Evolutionary conservation across 2,329 filamentous ascomycete genomes (phyloP).

Genomic region (Ophidiomyces ophidiicola): DNA sequence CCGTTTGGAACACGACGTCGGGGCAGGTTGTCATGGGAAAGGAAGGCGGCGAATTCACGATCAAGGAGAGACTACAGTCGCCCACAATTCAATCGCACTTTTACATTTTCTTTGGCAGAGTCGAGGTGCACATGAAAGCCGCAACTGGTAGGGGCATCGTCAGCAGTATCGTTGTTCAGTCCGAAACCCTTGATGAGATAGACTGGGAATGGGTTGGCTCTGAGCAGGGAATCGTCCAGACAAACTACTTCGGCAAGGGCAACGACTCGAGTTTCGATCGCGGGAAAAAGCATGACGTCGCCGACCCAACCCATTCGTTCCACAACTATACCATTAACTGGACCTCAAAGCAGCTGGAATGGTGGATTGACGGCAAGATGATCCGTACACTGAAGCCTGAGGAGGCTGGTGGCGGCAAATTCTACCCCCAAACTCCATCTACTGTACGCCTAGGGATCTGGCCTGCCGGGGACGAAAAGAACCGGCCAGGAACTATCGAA

Average conservation of each 20-base stretch:
- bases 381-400: conserved; percentile 51
- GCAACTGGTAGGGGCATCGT: conserved; percentile 84
- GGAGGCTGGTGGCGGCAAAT: conserved; percentile 53
- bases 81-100: conserved; percentile 79
- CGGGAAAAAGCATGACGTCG: conserved; percentile 59
- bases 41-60: conserved; percentile 70
- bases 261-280: conserved; percentile 76
- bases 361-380: conserved; percentile 50
- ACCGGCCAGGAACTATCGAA: conserved; percentile 12
- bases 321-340: conserved; percentile 49
- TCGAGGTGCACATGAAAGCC: conserved; percentile 73
- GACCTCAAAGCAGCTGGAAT: conserved; percentile 51
- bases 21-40: conserved; percentile 53
- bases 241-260: conserved; percentile 95
- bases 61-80: conserved; percentile 63
- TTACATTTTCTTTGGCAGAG: conserved; percentile 96
- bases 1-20: conserved; percentile 62
- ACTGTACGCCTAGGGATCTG: conserved; percentile 58
- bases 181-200: conserved; percentile 90
- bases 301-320: conserved; percentile 41
- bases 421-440: conserved; percentile 63
- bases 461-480: conserved; percentile 47
- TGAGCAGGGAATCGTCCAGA: conserved; percentile 43
- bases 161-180: conserved; percentile 80
- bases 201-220: conserved; percentile 53